Percentiles rank a stretch among this genome's conserved stretches.
phyloP scores from a whole-genome alignment of 2,329 filamentous ascomycete species.

The Trichoderma guizhouense region DNA sequence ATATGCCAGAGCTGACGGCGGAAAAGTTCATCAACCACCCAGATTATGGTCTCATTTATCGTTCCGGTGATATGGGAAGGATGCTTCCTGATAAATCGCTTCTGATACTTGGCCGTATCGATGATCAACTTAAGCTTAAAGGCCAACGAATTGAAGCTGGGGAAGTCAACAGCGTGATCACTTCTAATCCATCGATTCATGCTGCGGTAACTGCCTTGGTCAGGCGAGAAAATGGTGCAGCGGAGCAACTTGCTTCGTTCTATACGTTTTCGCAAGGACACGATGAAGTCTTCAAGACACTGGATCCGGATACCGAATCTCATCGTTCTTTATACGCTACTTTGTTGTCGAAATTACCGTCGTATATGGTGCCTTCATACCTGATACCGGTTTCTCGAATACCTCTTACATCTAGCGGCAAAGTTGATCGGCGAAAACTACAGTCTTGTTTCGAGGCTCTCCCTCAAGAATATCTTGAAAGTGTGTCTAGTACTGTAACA shows the following conservation, averaged over 20 bases:
- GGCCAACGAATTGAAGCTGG: slow-evolving; percentile 76
- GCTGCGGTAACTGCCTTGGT: slow-evolving; percentile 64
- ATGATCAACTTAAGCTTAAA: slow-evolving; percentile 78
- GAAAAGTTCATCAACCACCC: slow-evolving; percentile 69
- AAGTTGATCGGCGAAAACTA: slow-evolving; percentile 62
- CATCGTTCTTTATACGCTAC: slow-evolving; percentile 50
- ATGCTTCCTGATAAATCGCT: slow-evolving; percentile 75
- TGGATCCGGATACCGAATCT: slow-evolving; percentile 35
- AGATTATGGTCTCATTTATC: slow-evolving; percentile 68
- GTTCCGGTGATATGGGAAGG: slow-evolving; percentile 77
- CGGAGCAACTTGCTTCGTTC: slow-evolving; percentile 64
- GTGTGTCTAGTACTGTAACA: slow-evolving; percentile 27
- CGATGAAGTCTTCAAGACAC: slow-evolving; percentile 31
- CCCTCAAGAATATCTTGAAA: slow-evolving; percentile 42
- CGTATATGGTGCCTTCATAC: slow-evolving; percentile 76
- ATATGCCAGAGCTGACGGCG: slow-evolving; percentile 58
- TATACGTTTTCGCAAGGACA: slow-evolving; percentile 49
- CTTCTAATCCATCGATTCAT: slow-evolving; percentile 48
- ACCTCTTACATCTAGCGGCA: slow-evolving; percentile 71
- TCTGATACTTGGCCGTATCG: slow-evolving; percentile 67
- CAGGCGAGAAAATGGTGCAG: slow-evolving; percentile 33
- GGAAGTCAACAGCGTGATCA: slow-evolving; percentile 66
- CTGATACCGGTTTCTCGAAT: slow-evolving; percentile 67
- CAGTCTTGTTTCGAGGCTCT: slow-evolving; percentile 46
- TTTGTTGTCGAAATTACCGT: slow-evolving; percentile 57